Conservation (phyloP, 345 rosid species). For the Chamaenerion angustifolium region DNA sequence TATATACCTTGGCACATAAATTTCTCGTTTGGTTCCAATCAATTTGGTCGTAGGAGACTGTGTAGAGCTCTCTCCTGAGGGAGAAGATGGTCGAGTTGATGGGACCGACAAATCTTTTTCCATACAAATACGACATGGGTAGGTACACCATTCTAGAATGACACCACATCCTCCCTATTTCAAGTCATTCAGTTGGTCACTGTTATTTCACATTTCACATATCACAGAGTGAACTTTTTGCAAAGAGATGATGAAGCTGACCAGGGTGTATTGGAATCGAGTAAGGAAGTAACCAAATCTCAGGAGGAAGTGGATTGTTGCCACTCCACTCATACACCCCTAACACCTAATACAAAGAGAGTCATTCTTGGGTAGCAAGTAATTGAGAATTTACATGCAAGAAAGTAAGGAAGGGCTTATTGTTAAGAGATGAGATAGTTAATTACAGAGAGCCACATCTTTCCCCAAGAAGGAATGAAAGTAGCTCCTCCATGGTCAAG, state of each 20-base stretch:
- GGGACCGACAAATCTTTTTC: constrained; percentile 40
- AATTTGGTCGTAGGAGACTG: constrained; percentile 27
- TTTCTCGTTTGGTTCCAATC: constrained; percentile 40
- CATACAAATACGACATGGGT: constrained; percentile 54
- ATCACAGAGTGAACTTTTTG: no score
- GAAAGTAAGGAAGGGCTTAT: background rate
- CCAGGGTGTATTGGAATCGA: constrained; percentile 43
- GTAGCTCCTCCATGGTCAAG: constrained; percentile 45
- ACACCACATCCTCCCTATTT: constrained; percentile 40
- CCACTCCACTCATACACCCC: constrained; percentile 78
- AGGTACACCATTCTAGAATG: constrained; percentile 41
- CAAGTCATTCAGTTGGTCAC: background rate
- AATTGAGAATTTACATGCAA: background rate
- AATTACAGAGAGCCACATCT: constrained; percentile 55
- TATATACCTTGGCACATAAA: constrained; percentile 35
- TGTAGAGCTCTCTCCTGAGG: constrained; percentile 41
- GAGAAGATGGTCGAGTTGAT: constrained; percentile 24
- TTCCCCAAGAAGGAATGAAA: constrained; percentile 69
- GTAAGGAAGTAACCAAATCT: constrained; percentile 57
- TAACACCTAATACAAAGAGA: constrained; percentile 23
- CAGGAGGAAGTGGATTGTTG: constrained; percentile 55
- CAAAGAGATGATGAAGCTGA: constrained; percentile 1
- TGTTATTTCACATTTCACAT: background rate
- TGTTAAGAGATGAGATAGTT: background rate
- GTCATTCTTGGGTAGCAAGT: background rate